These are phyloP conservation scores for Botrytis tulipae DNA, from an alignment of 2,329 filamentous ascomycete genomes.

Conservation along the genomic window DNA sequence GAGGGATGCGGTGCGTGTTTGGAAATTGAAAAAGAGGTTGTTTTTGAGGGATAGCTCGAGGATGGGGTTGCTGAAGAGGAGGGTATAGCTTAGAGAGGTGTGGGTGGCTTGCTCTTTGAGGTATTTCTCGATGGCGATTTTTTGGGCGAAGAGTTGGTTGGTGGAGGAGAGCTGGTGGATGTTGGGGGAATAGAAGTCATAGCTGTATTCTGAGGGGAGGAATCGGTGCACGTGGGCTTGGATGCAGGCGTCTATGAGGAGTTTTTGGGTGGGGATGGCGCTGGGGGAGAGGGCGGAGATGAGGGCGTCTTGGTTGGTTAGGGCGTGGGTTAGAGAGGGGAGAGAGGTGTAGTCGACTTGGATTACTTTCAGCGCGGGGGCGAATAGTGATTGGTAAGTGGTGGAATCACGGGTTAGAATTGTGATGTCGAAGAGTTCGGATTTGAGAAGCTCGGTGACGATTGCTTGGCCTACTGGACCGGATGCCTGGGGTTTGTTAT, in stretches of 20 bases:
- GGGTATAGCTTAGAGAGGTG: constrained; percentile 39
- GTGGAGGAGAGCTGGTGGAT: not conserved
- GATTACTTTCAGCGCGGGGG: constrained; percentile 28
- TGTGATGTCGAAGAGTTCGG: constrained; percentile 36
- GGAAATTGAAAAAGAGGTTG: constrained; percentile 49
- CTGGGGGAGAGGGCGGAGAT: constrained; percentile 24
- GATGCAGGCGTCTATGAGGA: constrained; percentile 54
- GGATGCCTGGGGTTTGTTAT: constrained; percentile 28
- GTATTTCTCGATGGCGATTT: constrained; percentile 18
- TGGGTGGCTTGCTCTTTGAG: constrained; percentile 25
- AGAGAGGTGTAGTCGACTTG: constrained; percentile 25
- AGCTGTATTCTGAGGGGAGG: constrained; percentile 55
- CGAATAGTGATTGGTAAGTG: constrained; percentile 26
- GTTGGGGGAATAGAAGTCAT: constrained; percentile 31
- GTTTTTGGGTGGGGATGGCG: constrained; percentile 17
- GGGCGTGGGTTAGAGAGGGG: constrained; percentile 33
- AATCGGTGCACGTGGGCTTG: constrained; percentile 58
- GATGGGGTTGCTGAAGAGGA: constrained; percentile 8
- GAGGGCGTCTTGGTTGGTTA: constrained; percentile 31
- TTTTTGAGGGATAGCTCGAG: constrained; percentile 41
- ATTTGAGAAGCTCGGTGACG: constrained; percentile 35
- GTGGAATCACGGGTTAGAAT: constrained; percentile 39
- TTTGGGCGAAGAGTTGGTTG: not conserved
- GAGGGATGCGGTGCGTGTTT: constrained; percentile 6
- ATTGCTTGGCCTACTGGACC: constrained; percentile 38